phyloP scores from a whole-genome alignment of 2,329 filamentous ascomycete species.

The Exophiala sideris region DNA sequence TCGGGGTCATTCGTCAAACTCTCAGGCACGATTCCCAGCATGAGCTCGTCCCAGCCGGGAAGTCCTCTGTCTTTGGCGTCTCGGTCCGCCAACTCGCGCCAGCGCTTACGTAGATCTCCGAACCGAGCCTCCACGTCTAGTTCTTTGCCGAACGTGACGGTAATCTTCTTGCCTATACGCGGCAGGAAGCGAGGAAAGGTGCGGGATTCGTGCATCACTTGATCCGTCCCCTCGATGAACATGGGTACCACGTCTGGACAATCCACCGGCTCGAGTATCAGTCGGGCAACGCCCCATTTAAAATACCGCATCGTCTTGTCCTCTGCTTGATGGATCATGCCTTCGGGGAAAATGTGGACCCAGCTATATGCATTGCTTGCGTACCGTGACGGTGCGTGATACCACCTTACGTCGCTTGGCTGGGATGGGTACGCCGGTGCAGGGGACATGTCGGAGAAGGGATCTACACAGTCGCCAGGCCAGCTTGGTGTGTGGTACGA shows the following conservation, averaged over 20 bases:
- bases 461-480: slow-evolving; percentile 49
- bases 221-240: slow-evolving; percentile 86
- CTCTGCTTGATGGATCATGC: slow-evolving; percentile 76
- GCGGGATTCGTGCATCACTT: slow-evolving; percentile 82
- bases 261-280: slow-evolving; percentile 85
- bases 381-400: slow-evolving; percentile 70
- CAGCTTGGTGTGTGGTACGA: slow-evolving; percentile 47
- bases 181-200: slow-evolving; percentile 77
- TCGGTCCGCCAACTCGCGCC: slow-evolving; percentile 59
- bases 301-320: slow-evolving; percentile 85
- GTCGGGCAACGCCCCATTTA: slow-evolving; percentile 91
- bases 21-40: slow-evolving; percentile 60
- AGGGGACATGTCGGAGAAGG: slow-evolving; percentile 45
- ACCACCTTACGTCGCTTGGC: slow-evolving; percentile 64
- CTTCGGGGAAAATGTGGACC: slow-evolving; percentile 96
- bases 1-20: slow-evolving; percentile 67
- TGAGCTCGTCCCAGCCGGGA: slow-evolving; percentile 25
- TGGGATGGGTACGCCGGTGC: slow-evolving; percentile 39
- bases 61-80: slow-evolving; percentile 20
- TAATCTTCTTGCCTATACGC: slow-evolving; percentile 66
- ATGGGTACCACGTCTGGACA: slow-evolving; percentile 88
- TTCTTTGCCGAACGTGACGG: slow-evolving; percentile 73
- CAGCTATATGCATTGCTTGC: slow-evolving; percentile 69
- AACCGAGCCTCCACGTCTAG: slow-evolving; percentile 72
- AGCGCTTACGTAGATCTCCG: slow-evolving; percentile 70